Conservation (phyloP, 805 yeast genomes). For the Wickerhamomyces silvicola region DNA sequence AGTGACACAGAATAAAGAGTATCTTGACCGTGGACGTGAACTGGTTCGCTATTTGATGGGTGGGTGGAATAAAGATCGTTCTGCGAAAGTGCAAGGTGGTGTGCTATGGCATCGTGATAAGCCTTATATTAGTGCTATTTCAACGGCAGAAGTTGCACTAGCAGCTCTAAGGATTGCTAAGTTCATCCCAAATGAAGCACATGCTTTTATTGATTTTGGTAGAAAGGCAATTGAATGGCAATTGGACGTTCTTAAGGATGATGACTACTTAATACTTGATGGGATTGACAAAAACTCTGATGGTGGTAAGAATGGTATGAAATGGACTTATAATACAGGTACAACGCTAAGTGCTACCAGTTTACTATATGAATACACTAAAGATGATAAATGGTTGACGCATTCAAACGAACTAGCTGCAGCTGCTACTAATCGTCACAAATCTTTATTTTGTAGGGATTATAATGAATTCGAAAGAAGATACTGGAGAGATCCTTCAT, state of each 20-base stretch:
- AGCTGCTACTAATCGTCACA: constrained; percentile 52
- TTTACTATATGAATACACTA: constrained; percentile 42
- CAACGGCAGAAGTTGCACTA: constrained; percentile 62
- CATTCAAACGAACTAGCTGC: constrained; percentile 33
- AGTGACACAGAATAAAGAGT: constrained; percentile 50
- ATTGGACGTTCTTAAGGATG: constrained; percentile 43
- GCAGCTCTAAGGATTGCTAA: constrained; percentile 52
- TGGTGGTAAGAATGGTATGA: constrained; percentile 40
- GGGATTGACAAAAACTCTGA: constrained; percentile 41
- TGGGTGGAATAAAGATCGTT: constrained; percentile 41
- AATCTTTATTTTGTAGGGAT: constrained; percentile 58
- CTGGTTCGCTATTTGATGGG: constrained; percentile 57
- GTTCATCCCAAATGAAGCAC: constrained; percentile 42
- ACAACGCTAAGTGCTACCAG: constrained; percentile 52
- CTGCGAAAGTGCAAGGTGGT: constrained; percentile 41
- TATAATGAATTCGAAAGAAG: constrained; percentile 38
- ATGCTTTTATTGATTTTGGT: constrained; percentile 51
- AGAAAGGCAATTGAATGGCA: constrained; percentile 54
- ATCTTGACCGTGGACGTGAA: constrained; percentile 50
- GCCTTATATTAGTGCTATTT: constrained; percentile 56
- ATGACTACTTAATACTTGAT: constrained; percentile 52
- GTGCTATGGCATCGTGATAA: constrained; percentile 61
- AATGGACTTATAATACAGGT: constrained; percentile 67
- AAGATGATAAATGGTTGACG: constrained; percentile 41
- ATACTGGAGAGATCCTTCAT: constrained; percentile 59